Percentiles rank a stretch among this genome's conserved stretches.
These are phyloP conservation scores for Penicillium freii DNA, from an alignment of 2,329 filamentous ascomycete species.

Conservation along the genomic window DNA sequence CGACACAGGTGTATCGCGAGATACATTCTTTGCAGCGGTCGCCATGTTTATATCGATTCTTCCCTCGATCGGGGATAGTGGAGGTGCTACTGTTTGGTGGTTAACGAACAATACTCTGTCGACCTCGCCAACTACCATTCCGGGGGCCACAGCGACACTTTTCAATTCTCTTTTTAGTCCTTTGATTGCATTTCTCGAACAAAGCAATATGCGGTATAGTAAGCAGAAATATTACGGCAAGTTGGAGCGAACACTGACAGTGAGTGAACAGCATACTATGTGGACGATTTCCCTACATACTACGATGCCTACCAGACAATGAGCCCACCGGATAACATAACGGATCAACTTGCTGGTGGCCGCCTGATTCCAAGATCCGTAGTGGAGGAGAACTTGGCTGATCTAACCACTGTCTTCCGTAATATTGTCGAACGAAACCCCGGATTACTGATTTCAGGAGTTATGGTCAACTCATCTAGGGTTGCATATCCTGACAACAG, in stretches of 20 bases:
- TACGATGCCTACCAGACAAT: slow-evolving; percentile 79
- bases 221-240: neutral
- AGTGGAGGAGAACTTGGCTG: slow-evolving; percentile 3
- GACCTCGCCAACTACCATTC: neutral
- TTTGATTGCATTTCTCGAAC: neutral
- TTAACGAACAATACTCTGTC: neutral
- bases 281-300: slow-evolving; percentile 16
- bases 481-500: slow-evolving; percentile 7
- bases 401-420: slow-evolving; percentile 2
- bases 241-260: neutral
- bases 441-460: slow-evolving; percentile 10
- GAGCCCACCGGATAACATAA: slow-evolving; percentile 43
- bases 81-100: slow-evolving; percentile 13
- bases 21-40: slow-evolving; percentile 7
- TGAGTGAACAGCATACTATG: slow-evolving; percentile 5
- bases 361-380: slow-evolving; percentile 19
- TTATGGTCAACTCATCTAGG: slow-evolving; percentile 14
- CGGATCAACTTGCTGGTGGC: slow-evolving; percentile 18
- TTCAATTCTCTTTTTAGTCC: neutral
- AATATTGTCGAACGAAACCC: slow-evolving; percentile 4
- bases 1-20: neutral
- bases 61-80: slow-evolving; percentile 12
- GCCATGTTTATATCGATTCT: slow-evolving; percentile 2
- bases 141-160: neutral
- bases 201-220: slow-evolving; percentile 8